Conservation (phyloP, 768 basidiomycete genomes). For the Tulasnella sp. region DNA sequence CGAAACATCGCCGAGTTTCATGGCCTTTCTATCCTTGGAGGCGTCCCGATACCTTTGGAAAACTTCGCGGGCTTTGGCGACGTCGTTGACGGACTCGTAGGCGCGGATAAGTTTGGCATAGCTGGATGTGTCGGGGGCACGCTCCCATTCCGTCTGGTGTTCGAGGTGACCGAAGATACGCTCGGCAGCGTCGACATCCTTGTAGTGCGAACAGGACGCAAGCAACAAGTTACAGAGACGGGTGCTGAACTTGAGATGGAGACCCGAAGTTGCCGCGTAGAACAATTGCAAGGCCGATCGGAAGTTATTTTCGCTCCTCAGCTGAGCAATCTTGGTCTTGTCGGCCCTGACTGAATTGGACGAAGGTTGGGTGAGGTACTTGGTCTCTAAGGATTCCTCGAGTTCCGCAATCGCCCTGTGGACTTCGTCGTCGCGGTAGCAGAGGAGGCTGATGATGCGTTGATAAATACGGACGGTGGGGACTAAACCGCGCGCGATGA, state of each 20-base stretch:
- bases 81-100: constrained; percentile 47
- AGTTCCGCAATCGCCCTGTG: constrained; percentile 39
- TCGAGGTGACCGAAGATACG: constrained; percentile 60
- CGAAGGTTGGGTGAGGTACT: constrained; percentile 21
- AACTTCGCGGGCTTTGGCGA: constrained; percentile 47
- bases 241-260: constrained; percentile 28
- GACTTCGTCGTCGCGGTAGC: constrained; percentile 61
- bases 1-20: constrained; percentile 28
- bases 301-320: constrained; percentile 57
- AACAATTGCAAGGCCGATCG: constrained; percentile 65
- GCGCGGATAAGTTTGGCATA: constrained; percentile 53
- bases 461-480: constrained; percentile 61
- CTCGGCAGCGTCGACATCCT: constrained; percentile 52
- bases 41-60: constrained; percentile 49
- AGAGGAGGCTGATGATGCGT: constrained; percentile 52
- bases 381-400: constrained; percentile 37
- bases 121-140: constrained; percentile 28
- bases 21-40: constrained; percentile 14
- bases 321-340: constrained; percentile 28
- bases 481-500: constrained; percentile 51
- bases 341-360: constrained; percentile 29
- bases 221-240: constrained; percentile 49
- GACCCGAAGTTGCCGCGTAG: constrained; percentile 43
- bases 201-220: constrained; percentile 50
- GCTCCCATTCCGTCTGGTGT: constrained; percentile 25